A percentile compares a stretch with the other conserved stretches of the same genome.
phyloP scores from a whole-genome alignment of 1,284 basidiomycete genomes.

The Neolentinus lepideus region DNA sequence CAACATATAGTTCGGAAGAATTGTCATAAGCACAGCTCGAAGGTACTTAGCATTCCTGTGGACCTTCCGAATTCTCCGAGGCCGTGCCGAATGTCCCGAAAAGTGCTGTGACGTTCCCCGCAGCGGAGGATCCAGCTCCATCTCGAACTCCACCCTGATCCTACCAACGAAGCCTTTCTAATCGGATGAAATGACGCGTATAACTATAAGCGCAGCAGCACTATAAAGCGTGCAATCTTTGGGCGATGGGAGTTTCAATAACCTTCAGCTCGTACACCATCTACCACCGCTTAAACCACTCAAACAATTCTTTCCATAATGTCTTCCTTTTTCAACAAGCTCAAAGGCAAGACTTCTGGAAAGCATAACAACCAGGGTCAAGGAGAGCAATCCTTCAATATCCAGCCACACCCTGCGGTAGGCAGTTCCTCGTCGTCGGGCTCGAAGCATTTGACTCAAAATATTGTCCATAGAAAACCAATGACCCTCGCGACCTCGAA shows the following conservation, averaged over 20 bases:
- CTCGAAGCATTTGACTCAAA: background rate
- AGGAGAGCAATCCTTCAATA: constrained; percentile 30
- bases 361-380: background rate
- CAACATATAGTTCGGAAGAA: too few species aligned
- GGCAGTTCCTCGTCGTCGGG: constrained; percentile 11
- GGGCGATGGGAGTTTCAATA: background rate
- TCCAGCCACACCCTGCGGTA: constrained; percentile 47
- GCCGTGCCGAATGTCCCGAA: too few species aligned
- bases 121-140: background rate
- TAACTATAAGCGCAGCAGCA: background rate
- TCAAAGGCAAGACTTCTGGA: background rate
- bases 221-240: background rate
- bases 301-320: background rate
- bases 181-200: background rate
- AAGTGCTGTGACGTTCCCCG: background rate
- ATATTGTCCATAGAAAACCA: constrained; percentile 31
- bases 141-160: background rate
- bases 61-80: too few species aligned
- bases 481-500: constrained; percentile 41
- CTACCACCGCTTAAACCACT: background rate
- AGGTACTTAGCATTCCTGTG: too few species aligned
- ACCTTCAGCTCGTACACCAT: background rate
- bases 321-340: background rate
- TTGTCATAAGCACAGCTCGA: too few species aligned
- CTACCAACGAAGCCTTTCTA: background rate